Base-by-base conservation (phyloP, 257 asterid genomes). In the Penstemon davidsonii region DNA sequence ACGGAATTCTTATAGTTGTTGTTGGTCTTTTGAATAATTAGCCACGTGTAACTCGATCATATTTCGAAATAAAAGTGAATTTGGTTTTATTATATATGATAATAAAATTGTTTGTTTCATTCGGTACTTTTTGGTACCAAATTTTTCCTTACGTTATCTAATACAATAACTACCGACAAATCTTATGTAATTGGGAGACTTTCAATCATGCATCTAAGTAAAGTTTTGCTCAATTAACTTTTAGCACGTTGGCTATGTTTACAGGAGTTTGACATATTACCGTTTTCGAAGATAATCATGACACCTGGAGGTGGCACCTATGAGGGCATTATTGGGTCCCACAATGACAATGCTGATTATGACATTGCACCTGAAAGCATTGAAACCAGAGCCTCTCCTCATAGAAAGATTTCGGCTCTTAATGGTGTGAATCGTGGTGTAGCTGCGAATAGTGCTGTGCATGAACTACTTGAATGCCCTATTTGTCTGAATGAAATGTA, bases 391-490 rank as follows among this genome's bases (percentile, higher is more conserved):
- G 76, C 71, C 60, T 74, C 85, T 45, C 86, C 87, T 62, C 80
- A 62, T 43, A 78, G 86, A 74, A 84, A 85, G 71, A 55, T 74
- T 62, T 62, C 73, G 12, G 65, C 83, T 66, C 72, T 45, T 69
- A 72, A 47, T 54, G 77, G 80, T 72, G 82, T 69, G 41, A 83
- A 80, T 70, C 81, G 71, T 56, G 88, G 83, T 50, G 40, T 63
- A 56, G 73, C 83, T 50, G 76, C 84, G 39, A 85, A 85, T 78
- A 74, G 86, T 49, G 84, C 90, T 64, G 87, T 89, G 62, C 95
- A 87, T 12, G 96, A 89, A 65, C 84, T 87, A 15, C 87, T 89
- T 12, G 95, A 85, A 61, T 89, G 96, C 79, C 96, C 96, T 45
- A 75, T 87, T 50, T 89, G 92, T 73, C 66, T 85, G 79, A 80